Base-by-base conservation (phyloP, 441 rosid genomes). In the Macaranga tanarius region DNA sequence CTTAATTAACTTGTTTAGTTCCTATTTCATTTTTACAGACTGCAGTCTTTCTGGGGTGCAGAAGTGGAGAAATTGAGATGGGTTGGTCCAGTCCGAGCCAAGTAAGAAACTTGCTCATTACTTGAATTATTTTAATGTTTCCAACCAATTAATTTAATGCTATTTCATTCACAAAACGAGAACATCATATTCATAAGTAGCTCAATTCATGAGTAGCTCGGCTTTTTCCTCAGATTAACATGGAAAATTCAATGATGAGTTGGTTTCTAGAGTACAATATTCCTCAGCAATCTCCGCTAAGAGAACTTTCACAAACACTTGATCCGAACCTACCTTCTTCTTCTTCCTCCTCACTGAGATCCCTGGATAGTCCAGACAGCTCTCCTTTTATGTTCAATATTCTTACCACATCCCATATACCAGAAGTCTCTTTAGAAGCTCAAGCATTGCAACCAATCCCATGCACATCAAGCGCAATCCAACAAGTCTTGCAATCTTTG, bases 1-100 rank as follows among this genome's bases (percentile, higher is more conserved):
- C 52, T 50, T 25, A 19, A 60, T 68, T 7, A 44, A 7, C 34
- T 69, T 5, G n/a, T n/a, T 60, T 47, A 54, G 16, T 6, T 22
- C 22, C 38, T 26, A 17, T 20, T 3, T 22, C 6, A 22, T 57
- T 10, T 51, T 72, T 65, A 52, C 83, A 94, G 98, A 83, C 79
- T 26, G 91, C 88, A 63, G 86, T 87, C 25, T 92, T 94, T 83
- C 84, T 90, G 95, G 95, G 95, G 51, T 90, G 97, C 82, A 78
- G 61, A 40, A 85, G 80, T 54, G 98, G 98, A 5, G 98, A 94
- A 79, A 88, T 94, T 77, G 98, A 94, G 75, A 77, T 94, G 28
- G 97, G 98, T 25, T 81, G 86, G 65, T 82, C 95, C 70, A 77
- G 76, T 72, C 68, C 47, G 47, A 12, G 76, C 40, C 86, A 76